Evolutionary conservation across 2,329 filamentous ascomycete genomes (phyloP), one percentile per base, ranked within the genome.

Genomic region (Alternaria triticina): DNA sequence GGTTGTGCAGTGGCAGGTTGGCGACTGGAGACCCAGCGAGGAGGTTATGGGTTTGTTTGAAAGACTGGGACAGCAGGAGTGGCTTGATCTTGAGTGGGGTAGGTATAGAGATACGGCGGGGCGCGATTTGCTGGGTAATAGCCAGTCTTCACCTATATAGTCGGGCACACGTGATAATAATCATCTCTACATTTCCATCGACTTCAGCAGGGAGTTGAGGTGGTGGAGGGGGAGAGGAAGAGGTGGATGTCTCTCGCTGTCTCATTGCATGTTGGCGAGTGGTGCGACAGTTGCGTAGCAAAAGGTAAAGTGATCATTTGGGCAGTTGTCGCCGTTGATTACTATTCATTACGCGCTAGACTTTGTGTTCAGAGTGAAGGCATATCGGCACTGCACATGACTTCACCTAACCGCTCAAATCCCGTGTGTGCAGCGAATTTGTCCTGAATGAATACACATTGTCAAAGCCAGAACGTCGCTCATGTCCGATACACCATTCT

Each of bases 1-100:
- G 30, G 58, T 67, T 13, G 64, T 65, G 58, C 52, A 67, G 58
- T 67, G 61, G 64, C 64, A 59, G 58, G 49, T 67, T 43, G 64
- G 64, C 28, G 55, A 62, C 17, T 67, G 61, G 61, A 62, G 58
- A 58, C 64, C 61, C 25, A 67, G 61, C 33, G 27, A 65, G 15
- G 28, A 65, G 8, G 47, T 57, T 17, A 59, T 65, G 61, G 52
- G 33, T 54, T 25, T 67, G 25, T 64, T 65, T 28, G 51, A 62
- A 59, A 62, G 51, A 52, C 51, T 67, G 9, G 62, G 64, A 59
- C 49, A 15, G 49, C 60, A 66, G 36, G 64, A 63, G 50, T 63
- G 64, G 64, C 61, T 57, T 5, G 64, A 58, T 54, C 11, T 58
- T 6, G 54, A 64, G 23, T 66, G 64, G 61, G 1, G 20, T 7